These are phyloP conservation scores for Epichloe brachyelytri DNA, from an alignment of 2,329 filamentous ascomycete genomes.

Conservation along the genomic window DNA sequence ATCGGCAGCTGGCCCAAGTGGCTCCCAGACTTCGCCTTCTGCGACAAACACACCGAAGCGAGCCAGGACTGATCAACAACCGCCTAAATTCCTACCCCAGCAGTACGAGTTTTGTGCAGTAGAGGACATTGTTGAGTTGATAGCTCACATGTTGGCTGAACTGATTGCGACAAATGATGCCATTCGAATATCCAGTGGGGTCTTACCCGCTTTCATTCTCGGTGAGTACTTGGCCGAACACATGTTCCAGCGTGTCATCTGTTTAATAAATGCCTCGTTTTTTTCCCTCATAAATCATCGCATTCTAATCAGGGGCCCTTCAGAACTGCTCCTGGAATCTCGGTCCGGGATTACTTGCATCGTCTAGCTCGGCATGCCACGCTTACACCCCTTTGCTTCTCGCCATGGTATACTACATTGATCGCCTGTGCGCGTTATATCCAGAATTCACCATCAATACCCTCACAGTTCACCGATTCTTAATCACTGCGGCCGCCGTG, in stretches of 20 bases:
- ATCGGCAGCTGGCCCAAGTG: not conserved
- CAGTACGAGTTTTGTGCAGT: conserved; percentile 72
- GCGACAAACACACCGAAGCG: conserved; percentile 32
- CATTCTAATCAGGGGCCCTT: not conserved
- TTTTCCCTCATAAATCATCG: not conserved
- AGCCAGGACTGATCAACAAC: conserved; percentile 33
- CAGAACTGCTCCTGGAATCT: conserved; percentile 67
- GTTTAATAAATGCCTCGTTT: not conserved
- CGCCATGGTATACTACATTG: conserved; percentile 98
- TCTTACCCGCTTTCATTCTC: conserved; percentile 88
- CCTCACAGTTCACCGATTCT: conserved; percentile 89
- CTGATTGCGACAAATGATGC: conserved; percentile 91
- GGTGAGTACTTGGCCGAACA: conserved; percentile 34
- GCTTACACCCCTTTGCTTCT: conserved; percentile 87
- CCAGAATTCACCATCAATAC: conserved; percentile 94
- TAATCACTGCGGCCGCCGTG: conserved; percentile 91
- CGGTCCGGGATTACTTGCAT: conserved; percentile 85
- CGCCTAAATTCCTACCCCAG: conserved; percentile 50
- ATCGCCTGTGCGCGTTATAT: conserved; percentile 83
- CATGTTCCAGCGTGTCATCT: not conserved
- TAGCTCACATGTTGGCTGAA: conserved; percentile 91
- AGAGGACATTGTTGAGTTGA: conserved; percentile 79
- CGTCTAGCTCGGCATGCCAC: conserved; percentile 89
- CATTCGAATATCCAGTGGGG: conserved; percentile 60
- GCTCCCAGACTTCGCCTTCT: not conserved